phyloP scores from a whole-genome alignment of 2,329 filamentous ascomycete genomes.

The Penicillium paneum region DNA sequence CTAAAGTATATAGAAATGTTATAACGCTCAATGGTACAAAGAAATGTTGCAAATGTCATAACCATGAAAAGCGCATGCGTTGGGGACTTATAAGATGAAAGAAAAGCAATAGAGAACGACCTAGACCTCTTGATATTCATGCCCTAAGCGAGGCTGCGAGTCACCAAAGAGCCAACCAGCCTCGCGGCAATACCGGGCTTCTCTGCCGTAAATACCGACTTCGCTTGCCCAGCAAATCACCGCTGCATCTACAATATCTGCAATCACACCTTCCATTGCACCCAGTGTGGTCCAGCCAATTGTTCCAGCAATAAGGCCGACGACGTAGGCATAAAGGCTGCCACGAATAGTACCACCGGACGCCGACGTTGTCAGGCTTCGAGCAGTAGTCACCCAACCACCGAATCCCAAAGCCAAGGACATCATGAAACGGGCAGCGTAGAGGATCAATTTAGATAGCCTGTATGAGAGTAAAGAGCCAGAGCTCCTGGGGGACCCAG shows the following conservation, averaged over 20 bases:
- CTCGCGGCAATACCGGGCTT: conserved; percentile 81
- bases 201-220: conserved; percentile 59
- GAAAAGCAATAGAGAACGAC: background rate
- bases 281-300: conserved; percentile 94
- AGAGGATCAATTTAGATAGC: conserved; percentile 84
- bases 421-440: conserved; percentile 89
- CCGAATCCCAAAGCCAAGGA: conserved; percentile 85
- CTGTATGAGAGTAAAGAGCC: conserved; percentile 75
- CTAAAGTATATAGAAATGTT: background rate
- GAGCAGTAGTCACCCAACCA: conserved; percentile 92
- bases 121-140: conserved; percentile 20
- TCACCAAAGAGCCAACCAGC: conserved; percentile 85
- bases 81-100: background rate
- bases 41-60: background rate
- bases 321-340: conserved; percentile 90
- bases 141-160: conserved; percentile 12
- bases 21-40: conserved; percentile 3
- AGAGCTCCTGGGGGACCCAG: conserved; percentile 39
- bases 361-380: conserved; percentile 65
- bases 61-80: background rate
- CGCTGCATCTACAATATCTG: conserved; percentile 81
- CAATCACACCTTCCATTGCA: conserved; percentile 83
- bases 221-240: conserved; percentile 96
- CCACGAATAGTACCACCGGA: conserved; percentile 55
- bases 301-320: conserved; percentile 85